Conservation (phyloP, 169 alveolate species). For the Cystoisospora suis region DNA sequence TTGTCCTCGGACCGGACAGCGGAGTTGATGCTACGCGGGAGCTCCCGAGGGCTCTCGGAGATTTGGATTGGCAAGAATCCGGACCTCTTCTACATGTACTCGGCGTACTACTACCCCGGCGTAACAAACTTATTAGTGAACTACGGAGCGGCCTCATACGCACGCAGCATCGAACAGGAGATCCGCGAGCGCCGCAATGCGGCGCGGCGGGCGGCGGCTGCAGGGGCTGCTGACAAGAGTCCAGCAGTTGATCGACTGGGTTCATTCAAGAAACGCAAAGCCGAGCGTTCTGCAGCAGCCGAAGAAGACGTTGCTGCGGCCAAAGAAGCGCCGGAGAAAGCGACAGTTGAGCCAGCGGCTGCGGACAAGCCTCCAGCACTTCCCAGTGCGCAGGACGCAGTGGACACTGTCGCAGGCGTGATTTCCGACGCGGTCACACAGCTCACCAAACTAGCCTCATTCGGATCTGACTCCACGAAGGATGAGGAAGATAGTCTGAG, state of each 20-base stretch:
- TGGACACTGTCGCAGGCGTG: not conserved
- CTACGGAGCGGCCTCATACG: slow-evolving; percentile 8
- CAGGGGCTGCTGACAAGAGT: not conserved
- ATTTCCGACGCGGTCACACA: slow-evolving; percentile 14
- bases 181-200: slow-evolving; percentile 32
- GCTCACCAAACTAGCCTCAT: not conserved
- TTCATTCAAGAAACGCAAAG: not conserved
- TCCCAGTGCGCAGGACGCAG: not conserved
- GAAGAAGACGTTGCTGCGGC: no score
- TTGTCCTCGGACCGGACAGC: slow-evolving; percentile 17
- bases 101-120: not conserved
- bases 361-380: not conserved
- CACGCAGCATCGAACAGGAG: slow-evolving; percentile 19
- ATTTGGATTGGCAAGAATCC: slow-evolving; percentile 32
- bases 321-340: not conserved
- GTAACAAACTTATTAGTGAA: not conserved
- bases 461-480: not conserved
- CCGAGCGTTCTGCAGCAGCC: no score
- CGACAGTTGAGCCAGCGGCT: not conserved
- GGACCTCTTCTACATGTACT: slow-evolving; percentile 32
- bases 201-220: not conserved
- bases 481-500: not conserved
- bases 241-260: not conserved
- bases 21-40: slow-evolving; percentile 35
- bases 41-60: slow-evolving; percentile 1